Base-by-base conservation (phyloP, 2,329 filamentous ascomycete species). In the Tolypocladium endophyticum region DNA sequence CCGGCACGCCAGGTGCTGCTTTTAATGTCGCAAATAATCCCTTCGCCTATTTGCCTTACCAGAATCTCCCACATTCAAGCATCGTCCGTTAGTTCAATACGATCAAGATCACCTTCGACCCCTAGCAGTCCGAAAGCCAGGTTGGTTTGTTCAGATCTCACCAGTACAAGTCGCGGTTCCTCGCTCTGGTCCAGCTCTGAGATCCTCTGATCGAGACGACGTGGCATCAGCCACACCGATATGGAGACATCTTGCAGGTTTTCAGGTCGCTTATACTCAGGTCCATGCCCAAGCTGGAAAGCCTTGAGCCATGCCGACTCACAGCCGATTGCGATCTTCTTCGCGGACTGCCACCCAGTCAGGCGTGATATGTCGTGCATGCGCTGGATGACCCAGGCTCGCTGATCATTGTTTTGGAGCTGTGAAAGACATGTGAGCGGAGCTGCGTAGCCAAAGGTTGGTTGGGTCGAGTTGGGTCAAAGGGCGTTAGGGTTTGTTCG, bases 261-360 rank as follows among this genome's bases (percentile, higher is more conserved):
- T 58, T 69, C 69, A 11, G 74, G 78, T 33, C 82, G 77, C 57
- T 76, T 72, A 70, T 96, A 97, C 0, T 85, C 85, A 4, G 92
- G 91, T 0, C 92, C 93, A 54, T 85, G 81, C 0, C 89, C 89
- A 65, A 88, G 78, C 62, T 87, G 82, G 4, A 84, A 88, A 0
- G 88, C 86, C 69, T 87, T 89, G 61, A 83, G 80, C 94, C 94
- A 99, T 0, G 86, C 82, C 3, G 86, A 87, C 72, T 97, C 92
- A 71, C 91, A 96, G 1, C 91, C 92, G 56, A 84, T 80, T 0
- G 90, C 90, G 63, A 97, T 93, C 47, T 92, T 85, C 39, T 85
- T 82, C 1, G 91, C 89, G 1, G 88, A 91, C 67, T 91, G 88
- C 89, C 91, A 97, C 0, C 94, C 94, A 0, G 91, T 96, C 9